Conservation (phyloP, 352 stramenopile genomes). For the Pythium chondricola region DNA sequence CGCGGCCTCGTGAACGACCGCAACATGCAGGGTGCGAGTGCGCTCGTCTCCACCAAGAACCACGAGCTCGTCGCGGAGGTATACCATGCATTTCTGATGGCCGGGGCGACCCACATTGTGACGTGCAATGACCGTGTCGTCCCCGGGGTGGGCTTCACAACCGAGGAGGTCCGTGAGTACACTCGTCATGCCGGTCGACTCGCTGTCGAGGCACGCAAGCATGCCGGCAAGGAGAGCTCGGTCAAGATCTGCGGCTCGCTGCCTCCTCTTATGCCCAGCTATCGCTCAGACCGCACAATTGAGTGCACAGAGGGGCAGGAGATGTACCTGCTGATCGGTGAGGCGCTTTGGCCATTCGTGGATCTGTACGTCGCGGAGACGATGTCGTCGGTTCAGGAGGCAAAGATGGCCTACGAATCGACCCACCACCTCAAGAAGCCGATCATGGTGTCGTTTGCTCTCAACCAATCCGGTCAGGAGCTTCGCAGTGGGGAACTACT, state of each 20-base stretch:
- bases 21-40: slow-evolving; percentile 86
- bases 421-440: slow-evolving; percentile 55
- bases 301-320: slow-evolving; percentile 56
- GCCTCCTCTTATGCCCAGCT: slow-evolving; percentile 86
- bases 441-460: slow-evolving; percentile 83
- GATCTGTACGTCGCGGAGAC: slow-evolving; percentile 86
- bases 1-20: slow-evolving; percentile 82
- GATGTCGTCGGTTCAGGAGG: slow-evolving; percentile 87
- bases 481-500: slow-evolving; percentile 78
- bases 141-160: slow-evolving; percentile 77
- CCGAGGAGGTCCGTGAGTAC: slow-evolving; percentile 65
- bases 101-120: slow-evolving; percentile 75
- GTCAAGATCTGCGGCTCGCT: slow-evolving; percentile 81
- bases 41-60: slow-evolving; percentile 58
- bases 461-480: slow-evolving; percentile 59
- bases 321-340: slow-evolving; percentile 68
- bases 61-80: slow-evolving; percentile 63
- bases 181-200: slow-evolving; percentile 57
- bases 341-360: slow-evolving; percentile 68
- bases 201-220: slow-evolving; percentile 36
- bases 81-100: slow-evolving; percentile 69
- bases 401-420: slow-evolving; percentile 73
- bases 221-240: slow-evolving; percentile 17
- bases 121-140: slow-evolving; percentile 89
- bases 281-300: slow-evolving; percentile 85